Evolutionary conservation across 768 basidiomycete species (phyloP).

Genomic region (Crassisporium funariophilum): DNA sequence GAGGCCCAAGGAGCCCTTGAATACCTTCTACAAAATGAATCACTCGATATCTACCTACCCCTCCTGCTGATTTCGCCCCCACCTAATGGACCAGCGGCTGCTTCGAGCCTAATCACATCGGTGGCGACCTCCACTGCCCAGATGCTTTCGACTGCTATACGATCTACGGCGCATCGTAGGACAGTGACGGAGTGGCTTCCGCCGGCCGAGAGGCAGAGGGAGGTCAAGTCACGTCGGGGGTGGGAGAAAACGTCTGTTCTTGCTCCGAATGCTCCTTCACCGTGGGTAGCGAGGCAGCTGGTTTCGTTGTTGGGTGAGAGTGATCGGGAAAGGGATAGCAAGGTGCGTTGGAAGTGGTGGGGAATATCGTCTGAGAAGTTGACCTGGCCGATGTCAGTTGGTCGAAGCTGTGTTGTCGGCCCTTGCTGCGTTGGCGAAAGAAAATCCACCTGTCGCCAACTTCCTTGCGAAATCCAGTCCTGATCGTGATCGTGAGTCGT

Average conservation of each 20-base stretch:
- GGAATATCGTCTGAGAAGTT: background rate
- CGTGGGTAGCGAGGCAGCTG: slow-evolving; percentile 60
- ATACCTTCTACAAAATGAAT: slow-evolving; percentile 63
- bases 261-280: slow-evolving; percentile 38
- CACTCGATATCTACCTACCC: slow-evolving; percentile 69
- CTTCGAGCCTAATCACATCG: slow-evolving; percentile 35
- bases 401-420: slow-evolving; percentile 70
- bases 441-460: slow-evolving; percentile 55
- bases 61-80: slow-evolving; percentile 39
- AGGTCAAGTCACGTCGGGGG: slow-evolving; percentile 61
- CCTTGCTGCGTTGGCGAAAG: slow-evolving; percentile 65
- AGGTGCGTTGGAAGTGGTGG: slow-evolving; percentile 48
- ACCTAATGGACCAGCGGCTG: slow-evolving; percentile 24
- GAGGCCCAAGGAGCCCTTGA: slow-evolving; percentile 62
- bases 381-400: slow-evolving; percentile 38
- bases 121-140: slow-evolving; percentile 54
- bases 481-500: slow-evolving; percentile 41
- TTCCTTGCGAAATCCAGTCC: slow-evolving; percentile 45
- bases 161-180: slow-evolving; percentile 49
- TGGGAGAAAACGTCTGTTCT: slow-evolving; percentile 67
- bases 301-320: slow-evolving; percentile 47
- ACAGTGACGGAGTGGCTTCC: slow-evolving; percentile 67
- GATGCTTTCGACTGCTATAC: slow-evolving; percentile 55
- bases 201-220: slow-evolving; percentile 52
- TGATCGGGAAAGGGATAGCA: slow-evolving; percentile 40